Conservation (phyloP, 2,329 filamentous ascomycete species). For the Alternaria alternata region DNA sequence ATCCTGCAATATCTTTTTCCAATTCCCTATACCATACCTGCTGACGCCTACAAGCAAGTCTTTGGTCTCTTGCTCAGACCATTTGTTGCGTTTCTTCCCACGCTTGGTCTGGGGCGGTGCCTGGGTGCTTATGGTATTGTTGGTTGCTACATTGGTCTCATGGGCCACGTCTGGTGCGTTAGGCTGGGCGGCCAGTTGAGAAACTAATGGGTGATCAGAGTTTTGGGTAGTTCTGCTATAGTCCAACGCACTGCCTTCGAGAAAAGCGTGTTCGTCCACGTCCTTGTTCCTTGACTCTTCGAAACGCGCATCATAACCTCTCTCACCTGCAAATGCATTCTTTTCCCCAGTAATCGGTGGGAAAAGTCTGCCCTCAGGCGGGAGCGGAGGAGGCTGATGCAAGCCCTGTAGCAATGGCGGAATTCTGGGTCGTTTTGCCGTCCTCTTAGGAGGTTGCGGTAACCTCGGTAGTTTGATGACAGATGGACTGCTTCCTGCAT, state of each 20-base stretch:
- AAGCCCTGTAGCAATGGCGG: conserved; percentile 65
- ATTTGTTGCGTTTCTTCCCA: conserved; percentile 64
- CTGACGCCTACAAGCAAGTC: conserved; percentile 66
- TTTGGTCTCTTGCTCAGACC: conserved; percentile 69
- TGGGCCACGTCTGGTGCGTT: neutral
- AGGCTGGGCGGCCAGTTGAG: neutral
- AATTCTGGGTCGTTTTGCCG: conserved; percentile 49
- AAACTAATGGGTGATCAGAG: neutral
- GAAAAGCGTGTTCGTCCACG: conserved; percentile 15
- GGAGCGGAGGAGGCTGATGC: conserved; percentile 67
- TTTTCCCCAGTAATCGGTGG: conserved; percentile 66
- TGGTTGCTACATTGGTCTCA: neutral
- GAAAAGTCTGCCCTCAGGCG: conserved; percentile 63
- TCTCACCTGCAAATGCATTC: conserved; percentile 28
- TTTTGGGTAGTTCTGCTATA: conserved; percentile 2
- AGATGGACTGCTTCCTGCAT: conserved; percentile 26
- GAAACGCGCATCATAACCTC: conserved; percentile 19
- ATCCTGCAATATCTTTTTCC: conserved; percentile 68
- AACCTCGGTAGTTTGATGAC: conserved; percentile 52
- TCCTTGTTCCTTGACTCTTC: conserved; percentile 20
- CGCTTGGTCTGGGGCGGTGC: conserved; percentile 43
- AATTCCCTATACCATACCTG: conserved; percentile 69
- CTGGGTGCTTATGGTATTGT: conserved; percentile 6
- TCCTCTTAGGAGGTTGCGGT: conserved; percentile 43
- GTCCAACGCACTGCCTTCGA: conserved; percentile 3